Evolutionary conservation across 2,329 filamentous ascomycete species (phyloP), one percentile per base, ranked within the genome.

Genomic region (Septoria linicola): DNA sequence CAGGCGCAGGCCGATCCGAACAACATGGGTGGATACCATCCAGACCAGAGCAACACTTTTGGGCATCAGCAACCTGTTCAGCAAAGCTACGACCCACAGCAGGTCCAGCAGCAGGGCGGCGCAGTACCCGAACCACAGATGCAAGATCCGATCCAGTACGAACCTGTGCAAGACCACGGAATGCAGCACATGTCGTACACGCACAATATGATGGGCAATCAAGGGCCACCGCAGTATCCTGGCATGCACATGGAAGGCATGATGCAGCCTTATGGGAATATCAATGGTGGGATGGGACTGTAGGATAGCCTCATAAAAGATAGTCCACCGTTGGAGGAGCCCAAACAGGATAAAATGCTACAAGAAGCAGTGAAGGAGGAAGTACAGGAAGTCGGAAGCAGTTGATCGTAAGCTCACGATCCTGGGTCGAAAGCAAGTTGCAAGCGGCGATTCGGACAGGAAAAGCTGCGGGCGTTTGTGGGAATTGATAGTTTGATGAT

Each of bases 91-190:
- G 44, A 42, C 42, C 49, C 41, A 3, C 44, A 47, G 17, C 44
- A 47, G 17, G 44, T 47, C 11, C 44, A 47, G 44, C 46, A 57
- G 48, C 32, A 59, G 36, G 51, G 55, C 20, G 51, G 48, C 14
- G 51, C 53, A 23, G 44, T 45, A 8, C 46, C 46, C 10, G 45
- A 54, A 21, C 32, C 51, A n/a, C 50, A 56, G 25, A 54, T 58
- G 46, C 53, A 54, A 27, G 60, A 65, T 11, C 59, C 63, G 44
- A 60, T 66, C 5, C 59, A 60, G 17, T 66, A 65, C 48, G 64
- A 65, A 39, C 58, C 61, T 13, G 50, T 60, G 37, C 55, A 50
- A 16, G 59, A 60, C 17, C 59, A 60, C 17, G 56, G 55, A 5
- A 47, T 55, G 13, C 55, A 52, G 19, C 50, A 56, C 13, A 55